These are phyloP conservation scores for Thuidium tamariscinum DNA, from an alignment of 225 moss, liverwort and hornwort species.

Conservation along the genomic window DNA sequence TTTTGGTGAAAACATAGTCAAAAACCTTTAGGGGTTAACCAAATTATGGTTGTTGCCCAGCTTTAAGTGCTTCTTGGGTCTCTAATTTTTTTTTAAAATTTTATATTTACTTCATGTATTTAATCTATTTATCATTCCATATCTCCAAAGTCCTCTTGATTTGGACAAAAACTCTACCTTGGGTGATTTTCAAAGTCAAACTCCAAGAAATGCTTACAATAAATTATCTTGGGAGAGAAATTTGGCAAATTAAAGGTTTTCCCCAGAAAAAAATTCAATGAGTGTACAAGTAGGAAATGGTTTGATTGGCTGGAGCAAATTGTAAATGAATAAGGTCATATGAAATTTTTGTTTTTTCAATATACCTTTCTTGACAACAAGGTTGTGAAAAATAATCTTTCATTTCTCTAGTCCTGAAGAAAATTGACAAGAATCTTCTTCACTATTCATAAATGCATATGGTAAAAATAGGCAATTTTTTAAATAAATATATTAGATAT, in stretches of 20 bases:
- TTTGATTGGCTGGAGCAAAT: not conserved
- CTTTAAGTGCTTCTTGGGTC: not conserved
- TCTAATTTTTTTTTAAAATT: not conserved
- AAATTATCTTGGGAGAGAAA: not conserved
- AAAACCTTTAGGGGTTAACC: too few relatives aligned
- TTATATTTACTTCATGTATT: not conserved
- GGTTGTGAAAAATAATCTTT: not conserved
- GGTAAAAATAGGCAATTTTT: not conserved
- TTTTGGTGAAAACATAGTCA: too few relatives aligned
- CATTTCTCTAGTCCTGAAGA: not conserved
- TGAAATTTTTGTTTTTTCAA: not conserved
- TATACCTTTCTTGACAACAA: not conserved
- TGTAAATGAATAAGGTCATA: not conserved
- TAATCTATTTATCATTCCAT: not conserved
- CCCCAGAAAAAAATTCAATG: not conserved
- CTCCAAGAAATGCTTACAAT: not conserved
- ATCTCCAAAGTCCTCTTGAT: rapidly evolving
- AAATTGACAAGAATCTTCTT: not conserved
- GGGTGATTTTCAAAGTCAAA: not conserved
- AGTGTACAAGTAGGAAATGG: rapidly evolving
- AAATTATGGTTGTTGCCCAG: not conserved
- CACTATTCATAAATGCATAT: not conserved
- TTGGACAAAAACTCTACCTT: not conserved
- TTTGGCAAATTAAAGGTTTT: too few relatives aligned
- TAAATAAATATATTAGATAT: not conserved